Conservation (phyloP, 2,329 filamentous ascomycete genomes). For the Colletotrichum truncatum region DNA sequence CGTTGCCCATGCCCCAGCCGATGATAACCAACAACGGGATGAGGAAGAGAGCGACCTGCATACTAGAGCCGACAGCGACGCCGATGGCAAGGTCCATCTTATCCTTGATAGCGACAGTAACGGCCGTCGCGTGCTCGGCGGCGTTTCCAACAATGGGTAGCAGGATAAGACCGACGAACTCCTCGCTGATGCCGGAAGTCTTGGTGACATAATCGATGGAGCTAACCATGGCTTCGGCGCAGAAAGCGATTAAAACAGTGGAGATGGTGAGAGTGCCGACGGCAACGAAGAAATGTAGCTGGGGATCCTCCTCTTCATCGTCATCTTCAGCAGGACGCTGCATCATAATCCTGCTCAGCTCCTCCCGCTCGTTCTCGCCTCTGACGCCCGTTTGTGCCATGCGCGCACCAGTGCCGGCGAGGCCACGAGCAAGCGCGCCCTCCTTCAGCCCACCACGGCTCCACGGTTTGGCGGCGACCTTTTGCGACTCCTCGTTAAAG, state of each 20-base stretch:
- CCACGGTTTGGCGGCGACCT: constrained; percentile 71
- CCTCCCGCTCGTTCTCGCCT: constrained; percentile 48
- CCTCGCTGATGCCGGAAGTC: constrained; percentile 69
- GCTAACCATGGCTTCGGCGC: constrained; percentile 81
- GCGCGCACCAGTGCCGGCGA: constrained; percentile 50
- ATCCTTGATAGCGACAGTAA: constrained; percentile 83
- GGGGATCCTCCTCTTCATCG: constrained; percentile 78
- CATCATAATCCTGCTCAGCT: constrained; percentile 53
- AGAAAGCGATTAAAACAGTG: constrained; percentile 83
- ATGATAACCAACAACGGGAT: constrained; percentile 81
- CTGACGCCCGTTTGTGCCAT: constrained; percentile 44
- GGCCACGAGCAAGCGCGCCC: constrained; percentile 48
- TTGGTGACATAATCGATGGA: constrained; percentile 75
- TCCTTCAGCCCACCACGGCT: constrained; percentile 41
- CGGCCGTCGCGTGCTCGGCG: constrained; percentile 83
- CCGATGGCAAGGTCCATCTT: constrained; percentile 88
- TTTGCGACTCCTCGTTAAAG: constrained; percentile 83
- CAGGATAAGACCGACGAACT: constrained; percentile 83
- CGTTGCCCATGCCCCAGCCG: constrained; percentile 77
- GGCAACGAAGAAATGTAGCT: constrained; percentile 77
- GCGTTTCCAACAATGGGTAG: constrained; percentile 86
- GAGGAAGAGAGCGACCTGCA: constrained; percentile 83
- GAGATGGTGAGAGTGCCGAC: constrained; percentile 75
- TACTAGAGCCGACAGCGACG: constrained; percentile 81
- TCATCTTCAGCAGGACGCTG: constrained; percentile 63